phyloP scores from a whole-genome alignment of 2,329 filamentous ascomycete genomes.

The Tolypocladium capitatum region DNA sequence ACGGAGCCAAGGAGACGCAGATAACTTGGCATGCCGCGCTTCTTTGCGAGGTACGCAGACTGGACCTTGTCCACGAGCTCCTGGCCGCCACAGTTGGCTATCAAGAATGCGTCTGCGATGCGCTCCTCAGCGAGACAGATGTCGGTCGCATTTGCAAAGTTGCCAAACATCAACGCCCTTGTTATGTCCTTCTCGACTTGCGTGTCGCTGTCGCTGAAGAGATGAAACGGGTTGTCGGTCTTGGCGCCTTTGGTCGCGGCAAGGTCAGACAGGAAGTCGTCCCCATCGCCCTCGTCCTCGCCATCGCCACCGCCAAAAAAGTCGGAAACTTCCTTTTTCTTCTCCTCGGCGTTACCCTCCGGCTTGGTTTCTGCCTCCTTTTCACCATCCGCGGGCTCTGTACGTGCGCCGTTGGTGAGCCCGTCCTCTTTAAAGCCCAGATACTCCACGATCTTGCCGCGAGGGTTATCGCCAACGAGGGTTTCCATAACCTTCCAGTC shows the following conservation, averaged over 20 bases:
- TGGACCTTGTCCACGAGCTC: slow-evolving; percentile 91
- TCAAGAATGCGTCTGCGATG: slow-evolving; percentile 92
- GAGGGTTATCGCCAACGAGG: slow-evolving; percentile 71
- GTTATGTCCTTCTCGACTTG: slow-evolving; percentile 78
- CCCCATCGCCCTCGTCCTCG: slow-evolving; percentile 54
- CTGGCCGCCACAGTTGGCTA: slow-evolving; percentile 91
- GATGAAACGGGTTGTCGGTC: slow-evolving; percentile 86
- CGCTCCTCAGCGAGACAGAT: slow-evolving; percentile 80
- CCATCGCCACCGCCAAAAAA: slow-evolving; percentile 58
- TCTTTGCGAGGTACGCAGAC: slow-evolving; percentile 74
- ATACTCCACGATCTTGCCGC: slow-evolving; percentile 74
- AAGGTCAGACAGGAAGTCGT: slow-evolving; percentile 77
- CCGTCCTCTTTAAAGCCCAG: slow-evolving; percentile 69
- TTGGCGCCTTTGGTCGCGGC: slow-evolving; percentile 82
- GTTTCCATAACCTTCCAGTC: slow-evolving; percentile 95
- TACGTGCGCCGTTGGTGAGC: slow-evolving; percentile 33
- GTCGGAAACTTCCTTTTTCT: slow-evolving; percentile 55
- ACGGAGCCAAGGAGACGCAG: slow-evolving; percentile 81
- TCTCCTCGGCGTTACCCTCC: slow-evolving; percentile 20
- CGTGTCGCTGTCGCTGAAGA: slow-evolving; percentile 74
- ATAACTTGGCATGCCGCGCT: slow-evolving; percentile 77
- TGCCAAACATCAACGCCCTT: slow-evolving; percentile 72
- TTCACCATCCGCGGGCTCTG: slow-evolving; percentile 13
- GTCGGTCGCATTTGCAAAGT: slow-evolving; percentile 81
- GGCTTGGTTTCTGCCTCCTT: slow-evolving; percentile 17